These are phyloP conservation scores for Tephrocybe sp. DNA, from an alignment of 768 basidiomycete species.

Conservation along the genomic window DNA sequence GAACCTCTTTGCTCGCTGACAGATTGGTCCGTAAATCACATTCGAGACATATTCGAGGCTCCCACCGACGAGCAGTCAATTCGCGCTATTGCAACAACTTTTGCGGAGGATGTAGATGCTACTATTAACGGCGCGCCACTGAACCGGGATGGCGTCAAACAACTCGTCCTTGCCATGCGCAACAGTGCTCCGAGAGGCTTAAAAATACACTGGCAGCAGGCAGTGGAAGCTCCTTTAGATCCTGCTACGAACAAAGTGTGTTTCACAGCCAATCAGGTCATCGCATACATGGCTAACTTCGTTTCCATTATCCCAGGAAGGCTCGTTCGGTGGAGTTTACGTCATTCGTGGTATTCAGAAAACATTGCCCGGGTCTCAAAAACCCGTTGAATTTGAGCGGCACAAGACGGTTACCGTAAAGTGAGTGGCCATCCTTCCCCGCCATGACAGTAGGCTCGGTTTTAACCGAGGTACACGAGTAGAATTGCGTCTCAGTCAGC, in stretches of 20 bases:
- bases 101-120: constrained; percentile 36
- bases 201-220: constrained; percentile 46
- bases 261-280: constrained; percentile 8
- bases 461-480: not conserved
- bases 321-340: constrained; percentile 49
- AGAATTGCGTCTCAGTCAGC: constrained; percentile 43
- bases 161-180: constrained; percentile 41
- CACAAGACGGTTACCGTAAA: constrained; percentile 50
- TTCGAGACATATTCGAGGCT: constrained; percentile 49
- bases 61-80: constrained; percentile 38
- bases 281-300: not conserved
- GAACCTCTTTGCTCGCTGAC: constrained; percentile 37
- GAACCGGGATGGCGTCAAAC: constrained; percentile 34
- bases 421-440: constrained; percentile 28
- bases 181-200: constrained; percentile 34
- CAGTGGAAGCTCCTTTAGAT: constrained; percentile 42
- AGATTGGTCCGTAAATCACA: constrained; percentile 50
- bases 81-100: constrained; percentile 43
- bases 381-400: constrained; percentile 38
- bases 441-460: not conserved
- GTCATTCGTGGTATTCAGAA: constrained; percentile 47
- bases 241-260: constrained; percentile 38
- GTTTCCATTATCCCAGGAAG: constrained; percentile 30
- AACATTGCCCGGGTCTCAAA: constrained; percentile 27
- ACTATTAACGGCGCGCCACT: constrained; percentile 43